These are phyloP conservation scores for Glarea lozoyensis DNA, from an alignment of 495 filamentous ascomycete genomes.

Conservation along the genomic window DNA sequence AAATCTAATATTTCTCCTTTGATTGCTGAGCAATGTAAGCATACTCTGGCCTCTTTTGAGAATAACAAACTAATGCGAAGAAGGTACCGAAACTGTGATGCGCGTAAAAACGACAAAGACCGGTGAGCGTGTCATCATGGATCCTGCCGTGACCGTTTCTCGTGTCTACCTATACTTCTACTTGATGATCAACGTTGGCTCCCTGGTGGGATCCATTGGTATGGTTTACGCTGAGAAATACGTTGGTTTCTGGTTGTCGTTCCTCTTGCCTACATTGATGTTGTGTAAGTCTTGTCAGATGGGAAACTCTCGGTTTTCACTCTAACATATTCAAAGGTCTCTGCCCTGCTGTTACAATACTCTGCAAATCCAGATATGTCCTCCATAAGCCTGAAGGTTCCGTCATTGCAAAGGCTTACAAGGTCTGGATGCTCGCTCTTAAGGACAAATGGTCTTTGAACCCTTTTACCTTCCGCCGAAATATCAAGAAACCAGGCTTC, in stretches of 20 bases:
- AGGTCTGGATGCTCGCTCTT: constrained; percentile 27
- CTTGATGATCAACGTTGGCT: constrained; percentile 61
- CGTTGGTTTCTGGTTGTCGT: constrained; percentile 67
- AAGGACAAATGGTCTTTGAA: constrained; percentile 9
- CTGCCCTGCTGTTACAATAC: constrained; percentile 38
- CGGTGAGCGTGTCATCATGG: constrained; percentile 60
- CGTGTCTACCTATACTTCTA: constrained; percentile 56
- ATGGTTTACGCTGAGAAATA: constrained; percentile 65
- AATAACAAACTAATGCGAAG: constrained; percentile 5
- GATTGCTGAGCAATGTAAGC: constrained; percentile 41
- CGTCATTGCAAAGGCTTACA: constrained; percentile 38
- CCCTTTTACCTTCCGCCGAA: constrained; percentile 26
- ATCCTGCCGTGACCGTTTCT: constrained; percentile 52
- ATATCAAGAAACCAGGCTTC: constrained; percentile 42
- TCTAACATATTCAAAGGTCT: constrained; percentile 10
- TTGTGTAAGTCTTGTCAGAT: constrained; percentile 24
- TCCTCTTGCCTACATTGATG: constrained; percentile 48
- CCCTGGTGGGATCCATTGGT: constrained; percentile 17
- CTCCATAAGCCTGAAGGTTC: constrained; percentile 38
- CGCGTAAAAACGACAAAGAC: constrained; percentile 34
- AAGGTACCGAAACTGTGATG: constrained; percentile 27
- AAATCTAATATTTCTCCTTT: constrained; percentile 55
- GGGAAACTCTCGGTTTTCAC: neutral
- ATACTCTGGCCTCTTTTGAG: neutral
- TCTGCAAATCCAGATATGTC: constrained; percentile 40